Conservation (phyloP, 2,329 filamentous ascomycete species). For the Stenocarpella maydis region DNA sequence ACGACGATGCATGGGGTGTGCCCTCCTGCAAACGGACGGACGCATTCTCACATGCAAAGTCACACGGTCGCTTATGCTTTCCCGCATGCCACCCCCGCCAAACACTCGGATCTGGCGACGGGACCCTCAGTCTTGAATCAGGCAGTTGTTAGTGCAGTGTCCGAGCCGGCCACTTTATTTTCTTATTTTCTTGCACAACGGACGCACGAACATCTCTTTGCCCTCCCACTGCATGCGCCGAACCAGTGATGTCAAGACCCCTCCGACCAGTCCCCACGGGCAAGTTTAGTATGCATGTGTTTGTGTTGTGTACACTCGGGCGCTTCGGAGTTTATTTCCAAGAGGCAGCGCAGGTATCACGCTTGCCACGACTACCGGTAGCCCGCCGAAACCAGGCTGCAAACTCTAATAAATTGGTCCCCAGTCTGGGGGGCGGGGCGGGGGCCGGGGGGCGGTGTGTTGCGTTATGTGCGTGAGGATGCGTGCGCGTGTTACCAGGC, state of each 20-base stretch:
- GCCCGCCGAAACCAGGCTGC: constrained; percentile 19
- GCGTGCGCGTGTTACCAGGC: not conserved
- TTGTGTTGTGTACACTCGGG: not conserved
- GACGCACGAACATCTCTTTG: too few relatives aligned
- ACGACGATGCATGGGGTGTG: too few relatives aligned
- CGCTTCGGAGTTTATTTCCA: constrained; percentile 9
- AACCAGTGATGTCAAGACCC: not conserved
- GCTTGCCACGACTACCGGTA: constrained; percentile 17
- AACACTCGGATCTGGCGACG: not conserved
- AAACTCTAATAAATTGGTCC: constrained; percentile 22
- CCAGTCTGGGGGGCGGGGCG: too few relatives aligned
- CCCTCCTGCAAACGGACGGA: constrained; percentile 3
- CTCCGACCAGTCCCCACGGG: not conserved
- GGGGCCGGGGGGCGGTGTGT: constrained; percentile 14
- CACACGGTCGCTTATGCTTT: not conserved
- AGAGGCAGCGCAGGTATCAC: constrained; percentile 5
- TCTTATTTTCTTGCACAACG: too few relatives aligned
- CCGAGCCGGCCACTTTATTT: not conserved
- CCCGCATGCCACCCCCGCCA: not conserved
- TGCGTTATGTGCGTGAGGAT: not conserved
- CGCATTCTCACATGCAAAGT: constrained; percentile 17
- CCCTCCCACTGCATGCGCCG: too few relatives aligned
- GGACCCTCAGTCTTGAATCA: constrained; percentile 12
- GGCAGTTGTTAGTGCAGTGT: not conserved
- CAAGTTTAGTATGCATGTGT: not conserved